These are phyloP conservation scores for Sarocladium brachiariae DNA, from an alignment of 2,329 filamentous ascomycete genomes.

Conservation along the genomic window DNA sequence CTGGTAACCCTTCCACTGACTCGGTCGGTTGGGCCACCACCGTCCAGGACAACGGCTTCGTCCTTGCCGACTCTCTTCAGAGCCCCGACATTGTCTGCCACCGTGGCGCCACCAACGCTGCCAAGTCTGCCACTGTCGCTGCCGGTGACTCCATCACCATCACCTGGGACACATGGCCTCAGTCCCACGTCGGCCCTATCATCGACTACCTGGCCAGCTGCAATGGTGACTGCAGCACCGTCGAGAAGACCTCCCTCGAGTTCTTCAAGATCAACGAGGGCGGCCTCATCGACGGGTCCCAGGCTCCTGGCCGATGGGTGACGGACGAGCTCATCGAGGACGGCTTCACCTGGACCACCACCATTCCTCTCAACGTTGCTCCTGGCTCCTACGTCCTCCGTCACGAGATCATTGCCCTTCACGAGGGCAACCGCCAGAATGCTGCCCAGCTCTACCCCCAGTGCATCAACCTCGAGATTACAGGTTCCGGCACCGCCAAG, in stretches of 20 bases:
- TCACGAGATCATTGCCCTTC: conserved; percentile 47
- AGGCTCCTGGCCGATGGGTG: conserved; percentile 41
- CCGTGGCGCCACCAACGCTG: conserved; percentile 25
- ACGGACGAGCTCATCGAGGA: conserved; percentile 40
- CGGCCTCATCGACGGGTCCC: conserved; percentile 29
- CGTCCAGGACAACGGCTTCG: conserved; percentile 24
- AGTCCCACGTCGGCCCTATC: conserved; percentile 51
- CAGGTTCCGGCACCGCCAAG: conserved; percentile 27
- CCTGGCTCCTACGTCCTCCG: conserved; percentile 39
- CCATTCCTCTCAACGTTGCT: conserved; percentile 25
- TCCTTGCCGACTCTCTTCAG: conserved; percentile 30
- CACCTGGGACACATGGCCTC: conserved; percentile 57
- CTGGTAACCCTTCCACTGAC: conserved; percentile 8
- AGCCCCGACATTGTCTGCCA: conserved; percentile 32
- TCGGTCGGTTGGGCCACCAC: conserved; percentile 12
- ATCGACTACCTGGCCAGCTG: conserved; percentile 50
- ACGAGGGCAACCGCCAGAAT: conserved; percentile 27
- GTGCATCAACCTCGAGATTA: conserved; percentile 40
- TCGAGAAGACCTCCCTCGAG: conserved; percentile 40
- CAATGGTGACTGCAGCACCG: conserved; percentile 41
- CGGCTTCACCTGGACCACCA: conserved; percentile 27
- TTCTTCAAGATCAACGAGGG: conserved; percentile 54
- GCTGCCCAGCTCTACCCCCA: conserved; percentile 43
- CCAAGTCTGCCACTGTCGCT: conserved; percentile 12
- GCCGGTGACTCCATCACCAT: conserved; percentile 16